Evolutionary conservation across 2,329 filamentous ascomycete species (phyloP).

Genomic region (Penicillium sp.): DNA sequence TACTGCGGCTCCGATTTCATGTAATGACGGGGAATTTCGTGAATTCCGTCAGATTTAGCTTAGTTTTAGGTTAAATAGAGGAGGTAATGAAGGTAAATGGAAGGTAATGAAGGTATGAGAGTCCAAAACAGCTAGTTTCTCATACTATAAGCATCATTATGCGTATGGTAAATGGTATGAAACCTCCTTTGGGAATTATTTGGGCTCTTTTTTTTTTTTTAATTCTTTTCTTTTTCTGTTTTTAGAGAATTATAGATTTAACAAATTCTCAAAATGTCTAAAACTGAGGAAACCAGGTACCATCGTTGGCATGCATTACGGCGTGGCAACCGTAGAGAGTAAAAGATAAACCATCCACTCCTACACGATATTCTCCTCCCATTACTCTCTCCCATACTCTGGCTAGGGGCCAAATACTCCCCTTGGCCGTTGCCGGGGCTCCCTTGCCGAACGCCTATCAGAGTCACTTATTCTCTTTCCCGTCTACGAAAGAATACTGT

Average conservation of each 20-base stretch:
- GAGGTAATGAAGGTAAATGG: not conserved
- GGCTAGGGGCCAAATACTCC: conserved; percentile 10
- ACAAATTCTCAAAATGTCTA: not conserved
- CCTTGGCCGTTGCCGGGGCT: conserved; percentile 37
- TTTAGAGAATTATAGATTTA: no score
- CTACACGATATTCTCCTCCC: no score
- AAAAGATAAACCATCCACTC: conserved; percentile 1
- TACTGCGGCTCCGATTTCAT: conserved; percentile 5
- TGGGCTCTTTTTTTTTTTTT: not conserved
- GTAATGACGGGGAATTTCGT: not conserved
- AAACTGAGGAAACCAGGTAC: not conserved
- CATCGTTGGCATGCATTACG: conserved; percentile 5
- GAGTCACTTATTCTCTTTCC: conserved; percentile 12
- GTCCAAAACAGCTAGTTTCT: not conserved
- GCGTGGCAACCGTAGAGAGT: no score
- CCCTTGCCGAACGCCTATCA: conserved; percentile 42
- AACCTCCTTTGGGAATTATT: not conserved
- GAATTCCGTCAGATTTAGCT: not conserved
- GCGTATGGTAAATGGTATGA: not conserved
- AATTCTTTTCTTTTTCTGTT: no score
- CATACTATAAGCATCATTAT: not conserved
- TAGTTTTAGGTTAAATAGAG: not conserved
- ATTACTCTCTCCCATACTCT: no score
- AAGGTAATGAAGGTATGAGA: not conserved
- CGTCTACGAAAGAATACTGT: not conserved